phyloP scores from a whole-genome alignment of 2,329 filamentous ascomycete species.

The Periconia macrospinosa region DNA sequence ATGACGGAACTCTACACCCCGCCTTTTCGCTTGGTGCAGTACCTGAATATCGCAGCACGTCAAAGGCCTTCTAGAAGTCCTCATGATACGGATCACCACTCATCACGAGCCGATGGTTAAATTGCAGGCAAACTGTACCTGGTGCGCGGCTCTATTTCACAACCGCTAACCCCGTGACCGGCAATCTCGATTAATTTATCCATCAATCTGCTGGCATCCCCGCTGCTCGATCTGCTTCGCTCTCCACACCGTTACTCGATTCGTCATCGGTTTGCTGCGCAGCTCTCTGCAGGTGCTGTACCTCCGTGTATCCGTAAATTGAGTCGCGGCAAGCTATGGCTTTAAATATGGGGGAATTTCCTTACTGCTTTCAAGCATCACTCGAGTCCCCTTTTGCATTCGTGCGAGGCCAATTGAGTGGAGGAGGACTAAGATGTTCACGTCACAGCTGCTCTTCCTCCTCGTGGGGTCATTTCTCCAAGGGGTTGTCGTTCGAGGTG shows the following conservation, averaged over 20 bases:
- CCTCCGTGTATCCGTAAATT: constrained; percentile 22
- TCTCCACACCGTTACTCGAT: constrained; percentile 8
- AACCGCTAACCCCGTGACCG: constrained; percentile 32
- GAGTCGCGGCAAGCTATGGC: constrained; percentile 6
- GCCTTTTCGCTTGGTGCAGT: too few species aligned
- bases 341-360: constrained; percentile 15
- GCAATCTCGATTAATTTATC: constrained; percentile 31
- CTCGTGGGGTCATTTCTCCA: constrained; percentile 9
- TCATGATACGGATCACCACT: constrained; percentile 3
- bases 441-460: constrained; percentile 15
- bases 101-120: constrained; percentile 21
- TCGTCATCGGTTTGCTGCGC: constrained; percentile 17
- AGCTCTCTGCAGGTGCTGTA: constrained; percentile 10
- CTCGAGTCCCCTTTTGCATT: neutral
- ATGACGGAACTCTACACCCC: too few species aligned
- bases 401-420: neutral
- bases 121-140: constrained; percentile 6
- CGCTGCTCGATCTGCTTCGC: constrained; percentile 8
- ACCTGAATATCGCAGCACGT: neutral
- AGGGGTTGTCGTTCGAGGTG: constrained; percentile 14
- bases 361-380: neutral
- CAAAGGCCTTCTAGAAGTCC: neutral
- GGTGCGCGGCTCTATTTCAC: constrained; percentile 2
- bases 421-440: constrained; percentile 14
- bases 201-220: constrained; percentile 30